Conservation (phyloP, 2,329 filamentous ascomycete species). For the Fusarium temperatum region DNA sequence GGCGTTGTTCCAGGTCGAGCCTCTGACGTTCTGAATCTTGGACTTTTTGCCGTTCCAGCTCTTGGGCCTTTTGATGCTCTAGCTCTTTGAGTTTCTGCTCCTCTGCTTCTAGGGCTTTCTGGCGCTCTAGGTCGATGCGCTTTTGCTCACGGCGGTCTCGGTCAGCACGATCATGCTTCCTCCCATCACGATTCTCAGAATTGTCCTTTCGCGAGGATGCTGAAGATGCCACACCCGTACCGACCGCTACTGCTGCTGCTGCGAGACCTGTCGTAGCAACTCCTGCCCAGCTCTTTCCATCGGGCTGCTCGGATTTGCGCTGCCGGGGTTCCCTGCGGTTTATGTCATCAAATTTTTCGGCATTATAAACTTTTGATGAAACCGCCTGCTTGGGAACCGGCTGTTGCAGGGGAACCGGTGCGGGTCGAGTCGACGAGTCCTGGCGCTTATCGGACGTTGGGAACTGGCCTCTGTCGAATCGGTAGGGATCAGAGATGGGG, state of each 20-base stretch:
- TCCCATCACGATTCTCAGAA: slow-evolving; percentile 26
- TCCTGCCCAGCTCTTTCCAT: slow-evolving; percentile 53
- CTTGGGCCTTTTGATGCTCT: slow-evolving; percentile 26
- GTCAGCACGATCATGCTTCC: slow-evolving; percentile 31
- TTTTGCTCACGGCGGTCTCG: slow-evolving; percentile 27
- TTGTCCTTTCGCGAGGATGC: slow-evolving; percentile 34
- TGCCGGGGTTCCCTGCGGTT: slow-evolving; percentile 47
- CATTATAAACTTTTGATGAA: slow-evolving; percentile 72
- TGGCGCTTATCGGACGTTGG: slow-evolving; percentile 57
- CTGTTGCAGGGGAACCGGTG: slow-evolving; percentile 78
- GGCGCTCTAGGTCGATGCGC: slow-evolving; percentile 33
- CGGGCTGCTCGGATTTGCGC: slow-evolving; percentile 48
- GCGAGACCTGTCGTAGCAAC: slow-evolving; percentile 59
- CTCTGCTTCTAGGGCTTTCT: slow-evolving; percentile 27
- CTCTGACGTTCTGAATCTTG: slow-evolving; percentile 4
- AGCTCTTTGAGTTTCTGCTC: slow-evolving; percentile 35
- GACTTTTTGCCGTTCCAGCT: slow-evolving; percentile 9
- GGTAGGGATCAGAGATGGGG: slow-evolving; percentile 70
- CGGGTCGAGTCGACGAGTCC: slow-evolving; percentile 59
- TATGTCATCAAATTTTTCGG: slow-evolving; percentile 53
- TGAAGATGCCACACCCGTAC: slow-evolving; percentile 45
- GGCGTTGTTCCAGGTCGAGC: slow-evolving; percentile 9
- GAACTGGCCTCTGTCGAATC: slow-evolving; percentile 65
- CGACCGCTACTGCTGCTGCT: slow-evolving; percentile 60
- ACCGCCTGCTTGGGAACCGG: slow-evolving; percentile 82